A percentile compares a stretch with the other conserved stretches of the same genome.
phyloP scores from a whole-genome alignment of 108 stramenopile species.

The Skeletonema grethae region DNA sequence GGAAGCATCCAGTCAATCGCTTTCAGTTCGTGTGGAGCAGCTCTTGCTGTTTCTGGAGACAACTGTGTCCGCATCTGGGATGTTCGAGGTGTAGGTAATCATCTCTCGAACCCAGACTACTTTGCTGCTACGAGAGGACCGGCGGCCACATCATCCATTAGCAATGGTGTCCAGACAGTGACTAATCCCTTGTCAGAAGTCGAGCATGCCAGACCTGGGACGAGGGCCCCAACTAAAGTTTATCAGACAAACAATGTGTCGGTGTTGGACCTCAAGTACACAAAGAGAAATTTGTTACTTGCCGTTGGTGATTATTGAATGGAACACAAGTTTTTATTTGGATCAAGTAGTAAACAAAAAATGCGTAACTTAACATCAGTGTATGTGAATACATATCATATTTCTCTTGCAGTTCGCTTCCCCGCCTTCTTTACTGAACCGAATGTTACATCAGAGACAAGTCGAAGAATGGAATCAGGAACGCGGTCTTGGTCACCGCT shows the following conservation, averaged over 20 bases:
- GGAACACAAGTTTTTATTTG: neutral
- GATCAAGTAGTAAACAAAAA: neutral
- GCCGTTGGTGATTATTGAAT: constrained; percentile 72
- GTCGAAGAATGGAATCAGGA: constrained; percentile 7
- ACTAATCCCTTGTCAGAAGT: constrained; percentile 9
- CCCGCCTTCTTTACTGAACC: constrained; percentile 37
- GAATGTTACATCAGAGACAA: constrained; percentile 35
- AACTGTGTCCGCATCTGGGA: constrained; percentile 86
- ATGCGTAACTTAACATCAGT: neutral
- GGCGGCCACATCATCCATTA: constrained; percentile 34
- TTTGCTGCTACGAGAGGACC: constrained; percentile 45
- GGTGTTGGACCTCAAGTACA: constrained; percentile 80
- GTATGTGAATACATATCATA: neutral
- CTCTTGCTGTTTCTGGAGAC: constrained; percentile 82
- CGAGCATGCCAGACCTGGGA: constrained; percentile 26
- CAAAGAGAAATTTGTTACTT: constrained; percentile 80
- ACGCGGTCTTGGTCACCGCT: constrained; percentile 11
- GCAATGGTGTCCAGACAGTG: constrained; percentile 27
- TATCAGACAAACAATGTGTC: constrained; percentile 46
- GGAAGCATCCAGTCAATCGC: constrained; percentile 63
- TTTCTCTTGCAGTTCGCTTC: constrained; percentile 8
- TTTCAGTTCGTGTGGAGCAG: constrained; percentile 82
- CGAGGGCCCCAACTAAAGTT: constrained; percentile 28
- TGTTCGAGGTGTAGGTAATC: constrained; percentile 55
- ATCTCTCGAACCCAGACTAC: constrained; percentile 49